A percentile compares a stretch with the other conserved stretches of the same genome.
Evolutionary conservation across 2,329 filamentous ascomycete species (phyloP).

Genomic region (Arthrobotrys pseudoclavata): DNA sequence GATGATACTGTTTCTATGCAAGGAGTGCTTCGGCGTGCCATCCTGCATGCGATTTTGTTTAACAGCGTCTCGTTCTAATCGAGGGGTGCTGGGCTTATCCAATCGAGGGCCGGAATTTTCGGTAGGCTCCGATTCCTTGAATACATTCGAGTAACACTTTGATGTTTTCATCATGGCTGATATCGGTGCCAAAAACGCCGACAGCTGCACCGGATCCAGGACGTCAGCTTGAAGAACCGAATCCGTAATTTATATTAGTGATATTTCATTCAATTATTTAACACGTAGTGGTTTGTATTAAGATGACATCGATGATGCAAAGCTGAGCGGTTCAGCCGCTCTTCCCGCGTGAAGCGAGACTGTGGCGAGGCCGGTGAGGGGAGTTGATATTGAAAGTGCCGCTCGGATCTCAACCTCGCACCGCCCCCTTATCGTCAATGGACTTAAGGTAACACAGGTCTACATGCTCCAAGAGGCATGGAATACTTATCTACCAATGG

Average conservation of each 20-base stretch:
- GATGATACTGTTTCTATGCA: slow-evolving; percentile 21
- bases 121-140: slow-evolving; percentile 12
- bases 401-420: slow-evolving; percentile 6
- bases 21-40: slow-evolving; percentile 8
- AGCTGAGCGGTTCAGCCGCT: slow-evolving; percentile 28
- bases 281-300: neutral
- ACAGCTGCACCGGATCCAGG: neutral
- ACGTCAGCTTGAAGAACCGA: neutral
- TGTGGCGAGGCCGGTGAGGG: neutral
- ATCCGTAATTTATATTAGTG: neutral
- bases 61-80: neutral
- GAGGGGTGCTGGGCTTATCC: neutral
- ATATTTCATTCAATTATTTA: neutral
- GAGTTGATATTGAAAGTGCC: neutral
- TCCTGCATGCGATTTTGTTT: slow-evolving; percentile 16
- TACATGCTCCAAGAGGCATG: neutral
- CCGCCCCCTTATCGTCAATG: neutral
- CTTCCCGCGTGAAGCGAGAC: slow-evolving; percentile 27
- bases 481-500: neutral
- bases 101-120: neutral
- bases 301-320: neutral
- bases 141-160: slow-evolving; percentile 4
- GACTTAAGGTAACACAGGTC: neutral
- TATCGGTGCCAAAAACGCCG: neutral
- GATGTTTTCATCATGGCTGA: neutral